Percentiles rank a stretch among this genome's conserved stretches.
Conservation (phyloP, 1,139 yeast species). For the Saccharomyces hybrid region DNA sequence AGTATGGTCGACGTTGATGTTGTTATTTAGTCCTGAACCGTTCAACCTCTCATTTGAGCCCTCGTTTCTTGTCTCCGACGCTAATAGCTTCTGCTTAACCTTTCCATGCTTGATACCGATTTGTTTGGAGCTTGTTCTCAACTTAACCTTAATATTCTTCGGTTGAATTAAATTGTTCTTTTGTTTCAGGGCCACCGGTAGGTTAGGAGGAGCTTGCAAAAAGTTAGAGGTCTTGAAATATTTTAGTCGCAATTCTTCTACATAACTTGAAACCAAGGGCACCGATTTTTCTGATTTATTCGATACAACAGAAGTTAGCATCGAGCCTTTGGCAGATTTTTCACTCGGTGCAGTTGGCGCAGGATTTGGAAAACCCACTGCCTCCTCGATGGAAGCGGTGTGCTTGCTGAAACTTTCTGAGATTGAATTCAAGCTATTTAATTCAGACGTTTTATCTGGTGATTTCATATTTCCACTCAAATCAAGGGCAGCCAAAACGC, state of each 20-base stretch:
- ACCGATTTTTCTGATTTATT: constrained; percentile 21
- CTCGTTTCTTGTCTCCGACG: constrained; percentile 29
- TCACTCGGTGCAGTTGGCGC: constrained; percentile 1
- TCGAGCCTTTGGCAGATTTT: neutral
- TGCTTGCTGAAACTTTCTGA: neutral
- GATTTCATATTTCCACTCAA: neutral
- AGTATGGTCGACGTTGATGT: constrained; percentile 24
- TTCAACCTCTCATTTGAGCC: constrained; percentile 13
- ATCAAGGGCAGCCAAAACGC: neutral
- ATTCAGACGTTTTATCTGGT: neutral
- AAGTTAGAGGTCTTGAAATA: constrained; percentile 30
- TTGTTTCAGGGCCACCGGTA: constrained; percentile 29
- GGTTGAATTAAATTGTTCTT: constrained; percentile 31
- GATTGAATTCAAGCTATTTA: neutral
- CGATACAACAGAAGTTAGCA: constrained; percentile 8
- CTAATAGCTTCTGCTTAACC: constrained; percentile 29
- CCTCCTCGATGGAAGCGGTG: neutral
- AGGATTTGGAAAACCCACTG: neutral
- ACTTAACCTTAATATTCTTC: constrained; percentile 28
- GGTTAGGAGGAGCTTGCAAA: constrained; percentile 30
- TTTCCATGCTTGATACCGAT: constrained; percentile 33
- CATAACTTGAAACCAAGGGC: constrained; percentile 29
- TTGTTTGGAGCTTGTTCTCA: constrained; percentile 32
- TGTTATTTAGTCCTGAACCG: constrained; percentile 2
- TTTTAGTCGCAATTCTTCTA: constrained; percentile 29